Evolutionary conservation across 108 stramenopile species (phyloP), one percentile per base, ranked within the genome.

Genomic region (Cyclostephanos tholiformis): DNA sequence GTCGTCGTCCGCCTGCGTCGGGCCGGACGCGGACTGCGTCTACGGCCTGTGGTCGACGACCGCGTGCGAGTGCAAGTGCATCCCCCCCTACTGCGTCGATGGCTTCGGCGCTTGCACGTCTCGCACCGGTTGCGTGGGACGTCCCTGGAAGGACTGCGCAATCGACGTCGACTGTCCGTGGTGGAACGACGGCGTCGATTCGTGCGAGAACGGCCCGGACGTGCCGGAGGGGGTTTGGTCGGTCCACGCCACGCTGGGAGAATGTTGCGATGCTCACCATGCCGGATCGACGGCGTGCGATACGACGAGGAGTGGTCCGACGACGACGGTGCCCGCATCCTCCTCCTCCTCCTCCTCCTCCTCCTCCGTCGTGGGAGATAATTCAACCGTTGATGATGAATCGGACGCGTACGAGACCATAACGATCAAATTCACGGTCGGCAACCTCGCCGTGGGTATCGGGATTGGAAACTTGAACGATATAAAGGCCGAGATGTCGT

Each of bases 341-440:
- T n/a, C n/a, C n/a, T n/a, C n/a, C n/a, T n/a, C n/a, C n/a, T n/a
- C n/a, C n/a, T n/a, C n/a, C n/a, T n/a, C n/a, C n/a, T n/a, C n/a
- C n/a, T n/a, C n/a, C n/a, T n/a, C n/a, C n/a, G n/a, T n/a, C n/a
- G n/a, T n/a, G n/a, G n/a, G n/a, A n/a, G n/a, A n/a, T n/a, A n/a
- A n/a, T n/a, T n/a, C n/a, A n/a, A n/a, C n/a, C n/a, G n/a, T n/a
- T n/a, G n/a, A n/a, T n/a, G n/a, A n/a, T n/a, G n/a, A n/a, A n/a
- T n/a, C n/a, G n/a, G 58, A 59, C 32, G 5, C 8, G 58, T 59
- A 14, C 32, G 22, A 23, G 26, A 14, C 7, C 29, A 14, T 59
- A 8, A 29, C 58, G 16, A 59, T 59, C 32, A 59, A 59, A 35
- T 59, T 59, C 17, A 32, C 58, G 16, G 58, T 59, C 58, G 32